A percentile compares a stretch with the other conserved stretches of the same genome.
phyloP scores from a whole-genome alignment of 306 rosid genomes.

The Rosa lucieae region DNA sequence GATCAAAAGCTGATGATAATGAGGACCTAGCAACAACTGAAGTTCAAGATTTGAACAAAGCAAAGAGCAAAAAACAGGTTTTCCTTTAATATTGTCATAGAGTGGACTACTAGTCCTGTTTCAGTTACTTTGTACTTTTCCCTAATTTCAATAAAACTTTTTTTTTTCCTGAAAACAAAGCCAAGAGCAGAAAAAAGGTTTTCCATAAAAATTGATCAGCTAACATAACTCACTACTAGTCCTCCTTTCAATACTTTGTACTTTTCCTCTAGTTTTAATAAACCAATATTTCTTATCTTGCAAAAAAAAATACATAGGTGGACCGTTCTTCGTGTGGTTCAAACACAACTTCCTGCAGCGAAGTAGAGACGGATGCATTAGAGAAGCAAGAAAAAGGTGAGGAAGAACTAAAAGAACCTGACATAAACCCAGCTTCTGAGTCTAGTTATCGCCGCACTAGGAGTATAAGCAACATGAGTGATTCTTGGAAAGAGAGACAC shows the following conservation, averaged over 20 bases:
- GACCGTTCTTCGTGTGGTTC: slow-evolving; percentile 98
- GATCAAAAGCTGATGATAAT: slow-evolving; percentile 42
- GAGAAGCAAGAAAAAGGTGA: slow-evolving; percentile 62
- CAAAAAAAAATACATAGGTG: slow-evolving; percentile 53
- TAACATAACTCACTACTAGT: neutral
- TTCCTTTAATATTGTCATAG: neutral
- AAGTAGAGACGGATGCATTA: slow-evolving; percentile 74
- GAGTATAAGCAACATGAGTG: slow-evolving; percentile 50
- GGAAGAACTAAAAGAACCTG: slow-evolving; percentile 60
- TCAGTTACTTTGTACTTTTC: neutral
- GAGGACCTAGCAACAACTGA: slow-evolving; percentile 49
- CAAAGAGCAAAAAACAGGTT: slow-evolving; percentile 61
- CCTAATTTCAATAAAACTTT: neutral
- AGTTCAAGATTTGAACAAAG: slow-evolving; percentile 54
- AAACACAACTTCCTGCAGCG: slow-evolving; percentile 87
- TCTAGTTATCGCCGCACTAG: slow-evolving; percentile 55
- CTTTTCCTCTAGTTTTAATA: neutral
- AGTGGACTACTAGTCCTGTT: neutral
- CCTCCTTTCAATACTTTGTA: neutral
- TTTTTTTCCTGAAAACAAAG: slow-evolving; percentile 2
- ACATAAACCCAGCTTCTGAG: slow-evolving; percentile 51
- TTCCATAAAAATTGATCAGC: neutral
- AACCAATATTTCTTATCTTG: neutral
- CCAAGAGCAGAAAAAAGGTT: slow-evolving; percentile 5
- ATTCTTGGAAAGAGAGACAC: slow-evolving; percentile 61